Evolutionary conservation across 768 basidiomycete genomes (phyloP), one percentile per base, ranked within the genome.

Genomic region (Mycena rosella): DNA sequence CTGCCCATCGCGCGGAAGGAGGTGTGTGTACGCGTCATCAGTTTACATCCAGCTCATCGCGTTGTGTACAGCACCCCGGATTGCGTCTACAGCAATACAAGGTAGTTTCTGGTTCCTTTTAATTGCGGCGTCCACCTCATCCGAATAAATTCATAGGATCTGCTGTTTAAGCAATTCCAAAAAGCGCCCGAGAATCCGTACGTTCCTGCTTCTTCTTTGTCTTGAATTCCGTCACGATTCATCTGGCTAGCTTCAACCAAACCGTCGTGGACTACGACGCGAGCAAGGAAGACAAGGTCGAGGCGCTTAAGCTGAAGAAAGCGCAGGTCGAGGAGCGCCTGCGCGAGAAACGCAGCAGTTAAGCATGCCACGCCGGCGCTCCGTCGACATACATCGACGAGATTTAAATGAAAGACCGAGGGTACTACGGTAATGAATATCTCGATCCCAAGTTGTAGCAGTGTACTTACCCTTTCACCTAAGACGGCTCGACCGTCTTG

Each of bases 101-200:
- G 76, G 93, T 90, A 67, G 61, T 78, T 72, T 48, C n/a, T 53
- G 48, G 11, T n/a, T 48, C 60, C 7, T 30, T 27, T 36, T 52
- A 18, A 10, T 32, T 29, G 13, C 5, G 56, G n/a, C n/a, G 22
- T 29, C 15, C 32, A 48, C 5, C 54, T 58, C 24, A 52, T 34
- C 13, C 48, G 59, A 67, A 59, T 59, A 22, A 29, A 60, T 60
- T 22, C 60, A 69, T 75, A 95, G 88, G 96, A 98, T 66, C 80
- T 96, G 54, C 81, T 98, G 53, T 91, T 88, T 87, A 98, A 97
- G 80, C 90, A 95, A 78, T 98, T 98, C 89, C 94, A 98, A 79
- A 98, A 98, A 79, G 91, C 94, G 2, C 94, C 96, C 0, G 96
- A 98, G 68, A 98, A 98, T 79, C 94, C 96, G 96, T 96, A 80